Conservation (phyloP, 352 stramenopile species). For the Pythium rhizo-oryzae region DNA sequence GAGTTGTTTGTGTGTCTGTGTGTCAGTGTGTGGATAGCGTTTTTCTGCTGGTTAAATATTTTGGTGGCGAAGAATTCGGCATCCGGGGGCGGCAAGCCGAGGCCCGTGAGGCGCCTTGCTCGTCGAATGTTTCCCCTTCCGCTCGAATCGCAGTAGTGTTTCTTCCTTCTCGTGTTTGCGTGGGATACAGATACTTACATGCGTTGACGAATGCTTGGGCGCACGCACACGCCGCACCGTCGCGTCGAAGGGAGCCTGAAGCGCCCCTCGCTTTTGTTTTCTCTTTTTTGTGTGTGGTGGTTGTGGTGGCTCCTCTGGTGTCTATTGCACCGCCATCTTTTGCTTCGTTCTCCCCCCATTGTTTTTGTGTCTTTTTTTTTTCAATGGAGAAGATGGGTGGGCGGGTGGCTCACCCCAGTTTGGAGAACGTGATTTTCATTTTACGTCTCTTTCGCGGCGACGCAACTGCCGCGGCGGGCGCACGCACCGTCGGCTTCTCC, state of each 20-base stretch:
- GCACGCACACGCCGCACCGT: neutral
- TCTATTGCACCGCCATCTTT: conserved; percentile 12
- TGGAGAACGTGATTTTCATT: conserved; percentile 93
- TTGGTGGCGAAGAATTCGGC: neutral
- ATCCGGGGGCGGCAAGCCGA: neutral
- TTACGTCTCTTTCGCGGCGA: conserved; percentile 89
- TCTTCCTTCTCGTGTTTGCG: too few species aligned
- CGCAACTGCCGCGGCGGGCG: conserved; percentile 45
- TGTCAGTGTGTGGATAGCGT: conserved; percentile 3
- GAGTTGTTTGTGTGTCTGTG: neutral
- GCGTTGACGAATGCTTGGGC: too few species aligned
- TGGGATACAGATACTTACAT: too few species aligned
- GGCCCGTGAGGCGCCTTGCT: neutral
- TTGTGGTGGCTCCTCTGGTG: conserved; percentile 5
- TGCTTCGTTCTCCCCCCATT: conserved; percentile 30
- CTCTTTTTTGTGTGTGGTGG: conserved; percentile 10
- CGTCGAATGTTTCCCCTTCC: neutral
- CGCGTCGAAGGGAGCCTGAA: too few species aligned
- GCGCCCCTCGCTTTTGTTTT: neutral
- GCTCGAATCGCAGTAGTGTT: too few species aligned
- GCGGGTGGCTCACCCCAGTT: conserved; percentile 76
- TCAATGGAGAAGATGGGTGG: conserved; percentile 21
- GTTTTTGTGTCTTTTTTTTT: conserved; percentile 41
- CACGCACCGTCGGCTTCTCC: conserved; percentile 47
- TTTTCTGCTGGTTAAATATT: conserved; percentile 33